Conservation (phyloP, 1,284 basidiomycete species). For the Earliella scabrosa region DNA sequence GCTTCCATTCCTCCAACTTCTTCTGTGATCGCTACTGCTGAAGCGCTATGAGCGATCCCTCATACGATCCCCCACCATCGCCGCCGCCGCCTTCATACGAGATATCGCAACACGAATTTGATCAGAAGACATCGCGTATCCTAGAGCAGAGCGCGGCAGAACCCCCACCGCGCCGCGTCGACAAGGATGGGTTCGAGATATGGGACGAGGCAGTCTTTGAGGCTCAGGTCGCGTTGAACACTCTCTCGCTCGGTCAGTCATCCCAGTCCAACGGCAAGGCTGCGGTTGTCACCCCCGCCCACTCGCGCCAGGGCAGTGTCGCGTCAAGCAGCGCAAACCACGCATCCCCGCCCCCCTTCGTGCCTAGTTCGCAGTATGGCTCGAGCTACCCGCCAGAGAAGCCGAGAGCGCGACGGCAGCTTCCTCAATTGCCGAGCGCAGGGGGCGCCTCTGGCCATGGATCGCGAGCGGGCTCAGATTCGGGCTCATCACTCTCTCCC, state of each 20-base stretch:
- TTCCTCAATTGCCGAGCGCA: background rate
- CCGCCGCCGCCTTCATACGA: conserved; percentile 53
- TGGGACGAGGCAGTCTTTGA: conserved; percentile 54
- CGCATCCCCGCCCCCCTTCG: background rate
- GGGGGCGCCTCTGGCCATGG: background rate
- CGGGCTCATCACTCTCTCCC: conserved; percentile 4
- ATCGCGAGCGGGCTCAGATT: background rate
- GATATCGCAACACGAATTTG: conserved; percentile 56
- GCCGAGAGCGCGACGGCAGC: background rate
- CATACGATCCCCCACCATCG: conserved; percentile 25
- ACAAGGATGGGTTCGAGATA: conserved; percentile 52
- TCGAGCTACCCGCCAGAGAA: conserved; percentile 11
- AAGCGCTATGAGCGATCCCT: conserved; percentile 12
- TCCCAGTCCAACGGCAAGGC: background rate
- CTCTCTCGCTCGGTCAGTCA: conserved; percentile 6
- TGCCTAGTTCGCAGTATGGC: background rate
- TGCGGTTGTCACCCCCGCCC: background rate
- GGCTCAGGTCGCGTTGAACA: conserved; percentile 26
- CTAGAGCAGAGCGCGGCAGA: conserved; percentile 40
- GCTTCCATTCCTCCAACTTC: no score
- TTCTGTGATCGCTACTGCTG: background rate
- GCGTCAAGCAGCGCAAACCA: background rate
- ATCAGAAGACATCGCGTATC: conserved; percentile 54
- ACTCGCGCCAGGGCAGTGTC: background rate
- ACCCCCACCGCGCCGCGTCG: conserved; percentile 27